These are phyloP conservation scores for Austroboletus eburneus DNA, from an alignment of 768 basidiomycete species.

Conservation along the genomic window DNA sequence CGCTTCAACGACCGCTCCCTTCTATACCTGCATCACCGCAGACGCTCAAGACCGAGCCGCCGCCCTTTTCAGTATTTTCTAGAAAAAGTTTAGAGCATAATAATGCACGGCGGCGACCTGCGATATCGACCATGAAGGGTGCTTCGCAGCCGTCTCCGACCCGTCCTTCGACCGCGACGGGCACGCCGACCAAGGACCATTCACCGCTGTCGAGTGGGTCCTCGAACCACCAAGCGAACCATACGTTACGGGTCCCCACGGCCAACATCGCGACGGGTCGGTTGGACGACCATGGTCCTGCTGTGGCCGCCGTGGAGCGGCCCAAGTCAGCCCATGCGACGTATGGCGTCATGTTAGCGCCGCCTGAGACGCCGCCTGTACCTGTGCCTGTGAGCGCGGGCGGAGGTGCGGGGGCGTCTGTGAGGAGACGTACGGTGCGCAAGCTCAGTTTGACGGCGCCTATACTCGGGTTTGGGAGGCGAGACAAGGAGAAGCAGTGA, in stretches of 20 bases:
- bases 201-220: slow-evolving; percentile 1
- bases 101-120: slow-evolving; percentile 11
- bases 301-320: neutral
- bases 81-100: slow-evolving; percentile 17
- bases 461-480: slow-evolving; percentile 51
- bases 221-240: neutral
- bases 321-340: slow-evolving; percentile 28
- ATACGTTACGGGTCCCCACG: slow-evolving; percentile 1
- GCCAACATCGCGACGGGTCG: neutral
- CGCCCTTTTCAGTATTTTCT: slow-evolving; percentile 15
- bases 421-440: slow-evolving; percentile 42
- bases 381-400: slow-evolving; percentile 14
- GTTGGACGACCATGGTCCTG: slow-evolving; percentile 1
- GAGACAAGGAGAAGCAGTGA: slow-evolving; percentile 44
- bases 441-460: slow-evolving; percentile 69
- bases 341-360: slow-evolving; percentile 12
- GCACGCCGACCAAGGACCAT: slow-evolving; percentile 11
- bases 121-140: slow-evolving; percentile 2
- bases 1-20: slow-evolving; percentile 17
- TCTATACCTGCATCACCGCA: slow-evolving; percentile 31
- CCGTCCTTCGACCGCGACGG: slow-evolving; percentile 42
- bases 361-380: slow-evolving; percentile 13
- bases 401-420: slow-evolving; percentile 14
- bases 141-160: slow-evolving; percentile 2
- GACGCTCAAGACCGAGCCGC: slow-evolving; percentile 10